phyloP scores from a whole-genome alignment of 176 grass and related monocot genomes.

The Paspalum notatum region DNA sequence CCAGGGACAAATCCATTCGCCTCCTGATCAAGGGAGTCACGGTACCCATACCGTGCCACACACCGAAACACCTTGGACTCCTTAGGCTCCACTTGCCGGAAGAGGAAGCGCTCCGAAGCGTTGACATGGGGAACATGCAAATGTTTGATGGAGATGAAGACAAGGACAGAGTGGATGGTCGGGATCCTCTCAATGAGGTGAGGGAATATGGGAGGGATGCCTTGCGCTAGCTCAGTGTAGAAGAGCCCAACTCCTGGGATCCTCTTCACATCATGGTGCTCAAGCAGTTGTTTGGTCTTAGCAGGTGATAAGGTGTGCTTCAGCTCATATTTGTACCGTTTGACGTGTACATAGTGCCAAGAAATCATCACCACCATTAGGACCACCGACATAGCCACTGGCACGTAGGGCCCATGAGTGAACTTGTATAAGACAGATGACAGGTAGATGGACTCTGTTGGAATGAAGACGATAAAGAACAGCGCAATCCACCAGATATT shows the following conservation, averaged over 20 bases:
- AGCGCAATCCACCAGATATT: conserved; percentile 29
- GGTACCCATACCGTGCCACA: conserved; percentile 58
- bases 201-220: conserved; percentile 54
- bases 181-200: conserved; percentile 50
- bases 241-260: conserved; percentile 47
- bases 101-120: conserved; percentile 38
- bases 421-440: conserved; percentile 59
- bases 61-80: conserved; percentile 39
- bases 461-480: conserved; percentile 27
- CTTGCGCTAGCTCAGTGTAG: conserved; percentile 59
- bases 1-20: neutral
- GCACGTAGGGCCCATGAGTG: conserved; percentile 52
- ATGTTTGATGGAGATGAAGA: conserved; percentile 56
- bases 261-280: conserved; percentile 27
- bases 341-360: conserved; percentile 52
- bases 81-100: conserved; percentile 22
- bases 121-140: conserved; percentile 42
- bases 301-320: conserved; percentile 26
- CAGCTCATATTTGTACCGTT: conserved; percentile 52
- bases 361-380: conserved; percentile 44
- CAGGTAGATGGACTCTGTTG: conserved; percentile 46
- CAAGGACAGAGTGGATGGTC: conserved; percentile 35
- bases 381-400: conserved; percentile 33
- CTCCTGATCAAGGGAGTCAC: conserved; percentile 40
- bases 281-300: neutral